A percentile compares a stretch with the other conserved stretches of the same genome.
These are phyloP conservation scores for Thelonectria blattea DNA, from an alignment of 2,329 filamentous ascomycete species.

Conservation along the genomic window DNA sequence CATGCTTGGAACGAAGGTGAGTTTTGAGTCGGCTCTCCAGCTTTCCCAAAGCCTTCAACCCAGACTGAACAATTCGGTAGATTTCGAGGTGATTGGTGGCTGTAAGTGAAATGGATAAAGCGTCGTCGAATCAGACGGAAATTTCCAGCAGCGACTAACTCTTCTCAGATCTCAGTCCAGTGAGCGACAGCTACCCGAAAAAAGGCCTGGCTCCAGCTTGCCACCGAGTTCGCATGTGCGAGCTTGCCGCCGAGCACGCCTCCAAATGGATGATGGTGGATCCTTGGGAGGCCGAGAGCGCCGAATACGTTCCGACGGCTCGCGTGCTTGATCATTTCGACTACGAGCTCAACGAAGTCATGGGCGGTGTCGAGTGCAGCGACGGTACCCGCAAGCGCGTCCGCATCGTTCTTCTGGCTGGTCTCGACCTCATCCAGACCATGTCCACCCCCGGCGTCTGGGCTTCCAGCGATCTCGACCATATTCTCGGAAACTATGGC, in stretches of 20 bases:
- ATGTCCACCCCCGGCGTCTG: conserved; percentile 79
- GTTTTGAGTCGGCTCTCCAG: conserved; percentile 4
- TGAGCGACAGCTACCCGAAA: conserved; percentile 41
- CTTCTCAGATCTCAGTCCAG: conserved; percentile 42
- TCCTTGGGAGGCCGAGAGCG: conserved; percentile 84
- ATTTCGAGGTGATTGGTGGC: conserved; percentile 83
- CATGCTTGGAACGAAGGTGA: conserved; percentile 63
- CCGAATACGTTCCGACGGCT: conserved; percentile 84
- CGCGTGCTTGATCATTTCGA: conserved; percentile 91
- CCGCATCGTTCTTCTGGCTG: conserved; percentile 81
- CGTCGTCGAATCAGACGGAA: background rate
- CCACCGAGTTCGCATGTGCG: conserved; percentile 73
- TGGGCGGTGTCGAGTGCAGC: conserved; percentile 76
- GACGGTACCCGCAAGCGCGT: conserved; percentile 71
- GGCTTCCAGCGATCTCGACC: conserved; percentile 83
- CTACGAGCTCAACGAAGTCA: conserved; percentile 79
- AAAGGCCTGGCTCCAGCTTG: conserved; percentile 46
- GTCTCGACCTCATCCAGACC: conserved; percentile 76
- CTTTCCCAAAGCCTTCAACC: background rate
- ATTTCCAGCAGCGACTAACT: conserved; percentile 14
- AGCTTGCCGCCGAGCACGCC: conserved; percentile 76
- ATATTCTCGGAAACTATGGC: conserved; percentile 84
- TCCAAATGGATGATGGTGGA: conserved; percentile 83
- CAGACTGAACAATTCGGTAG: conserved; percentile 26
- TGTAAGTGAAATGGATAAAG: conserved; percentile 48